Percentiles rank a stretch among this genome's conserved stretches.
phyloP scores from a whole-genome alignment of 2,329 filamentous ascomycete species.

The Chalaropsis thielavioides region DNA sequence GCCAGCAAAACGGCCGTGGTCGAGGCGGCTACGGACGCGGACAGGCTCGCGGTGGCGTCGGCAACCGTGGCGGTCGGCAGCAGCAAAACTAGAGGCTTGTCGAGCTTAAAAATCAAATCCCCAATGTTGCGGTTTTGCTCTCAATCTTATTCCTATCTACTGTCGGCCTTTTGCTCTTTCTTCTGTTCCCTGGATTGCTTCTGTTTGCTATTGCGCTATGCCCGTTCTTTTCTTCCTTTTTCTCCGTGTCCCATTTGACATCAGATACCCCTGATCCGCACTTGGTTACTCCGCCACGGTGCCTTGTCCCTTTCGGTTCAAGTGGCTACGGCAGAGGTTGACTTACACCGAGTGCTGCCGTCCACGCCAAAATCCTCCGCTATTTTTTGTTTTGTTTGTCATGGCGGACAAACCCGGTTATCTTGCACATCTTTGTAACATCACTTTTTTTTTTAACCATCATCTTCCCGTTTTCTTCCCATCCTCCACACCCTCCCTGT shows the following conservation, averaged over 20 bases:
- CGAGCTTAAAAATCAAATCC: neutral
- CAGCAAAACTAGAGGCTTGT: conserved; percentile 7
- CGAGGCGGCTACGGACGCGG: conserved; percentile 22
- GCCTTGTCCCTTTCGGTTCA: neutral
- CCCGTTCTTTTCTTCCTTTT: neutral
- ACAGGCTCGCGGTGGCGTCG: conserved; percentile 22
- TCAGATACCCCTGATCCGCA: conserved; percentile 2
- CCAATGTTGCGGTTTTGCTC: neutral
- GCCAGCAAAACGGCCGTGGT: conserved; percentile 12
- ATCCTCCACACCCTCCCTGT: neutral
- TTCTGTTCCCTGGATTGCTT: neutral
- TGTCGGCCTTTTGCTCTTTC: neutral
- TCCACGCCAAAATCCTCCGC: neutral
- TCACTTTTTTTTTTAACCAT: neutral
- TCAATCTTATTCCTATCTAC: conserved; percentile 3
- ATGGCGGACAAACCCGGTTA: neutral
- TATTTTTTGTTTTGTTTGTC: neutral
- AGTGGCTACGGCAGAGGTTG: neutral
- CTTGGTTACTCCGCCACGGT: neutral
- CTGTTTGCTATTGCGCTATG: neutral
- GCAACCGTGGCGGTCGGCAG: conserved; percentile 16
- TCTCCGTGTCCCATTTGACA: neutral
- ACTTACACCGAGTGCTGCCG: neutral
- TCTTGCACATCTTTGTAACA: conserved; percentile 7
- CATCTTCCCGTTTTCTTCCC: conserved; percentile 1